A percentile compares a stretch with the other conserved stretches of the same genome.
phyloP scores from a whole-genome alignment of 306 rosid genomes.

The Quercus suber region DNA sequence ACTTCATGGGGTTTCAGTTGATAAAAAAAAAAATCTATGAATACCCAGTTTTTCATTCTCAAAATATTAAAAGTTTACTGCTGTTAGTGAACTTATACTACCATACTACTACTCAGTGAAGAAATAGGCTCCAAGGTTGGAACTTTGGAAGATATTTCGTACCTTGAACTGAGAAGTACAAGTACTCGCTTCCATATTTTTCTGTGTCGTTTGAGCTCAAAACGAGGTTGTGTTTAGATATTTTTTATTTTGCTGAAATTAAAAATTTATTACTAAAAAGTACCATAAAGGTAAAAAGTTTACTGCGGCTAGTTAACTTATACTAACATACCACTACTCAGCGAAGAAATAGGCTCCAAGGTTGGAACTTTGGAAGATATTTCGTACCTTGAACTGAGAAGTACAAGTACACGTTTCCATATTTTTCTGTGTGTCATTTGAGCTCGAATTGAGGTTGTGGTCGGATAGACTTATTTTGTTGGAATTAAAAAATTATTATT shows the following conservation, averaged over 20 bases:
- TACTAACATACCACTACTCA: not conserved
- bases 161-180: conserved; percentile 35
- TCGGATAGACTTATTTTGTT: no score
- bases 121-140: not conserved
- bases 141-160: not conserved
- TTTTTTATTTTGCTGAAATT: no score
- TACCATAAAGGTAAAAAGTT: not conserved
- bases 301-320: not conserved
- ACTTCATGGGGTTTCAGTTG: no score
- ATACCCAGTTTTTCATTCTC: no score
- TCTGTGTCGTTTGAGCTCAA: not conserved
- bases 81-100: not conserved
- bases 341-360: not conserved
- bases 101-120: not conserved
- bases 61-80: not conserved
- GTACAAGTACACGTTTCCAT: not conserved
- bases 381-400: conserved; percentile 37
- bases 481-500: no score
- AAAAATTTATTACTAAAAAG: no score
- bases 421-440: not conserved
- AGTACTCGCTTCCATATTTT: conserved; percentile 28
- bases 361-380: not conserved
- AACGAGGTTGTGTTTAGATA: no score
- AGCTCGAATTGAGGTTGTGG: no score
- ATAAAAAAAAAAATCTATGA: no score